Evolutionary conservation across 306 rosid genomes (phyloP), one percentile per base, ranked within the genome.

Genomic region (Carpinus fangiana): DNA sequence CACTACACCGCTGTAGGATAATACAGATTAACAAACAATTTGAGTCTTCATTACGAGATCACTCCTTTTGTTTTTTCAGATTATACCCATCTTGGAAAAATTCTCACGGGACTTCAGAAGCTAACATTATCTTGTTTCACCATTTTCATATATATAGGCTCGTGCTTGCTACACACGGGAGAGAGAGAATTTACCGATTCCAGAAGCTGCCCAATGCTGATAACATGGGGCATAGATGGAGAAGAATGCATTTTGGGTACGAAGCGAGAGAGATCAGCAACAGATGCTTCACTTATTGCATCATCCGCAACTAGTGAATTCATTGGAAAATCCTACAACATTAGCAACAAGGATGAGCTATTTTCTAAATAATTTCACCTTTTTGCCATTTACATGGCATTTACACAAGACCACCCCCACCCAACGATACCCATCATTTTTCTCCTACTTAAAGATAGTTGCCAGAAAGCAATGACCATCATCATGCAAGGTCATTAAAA

Each of bases 201-300:
- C 79, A 96, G 75, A 79, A 96, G 98, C 83, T 91, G 98, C 73
- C 99, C 96, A 21, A 96, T 88, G 87, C 98, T 88, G 84, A 96
- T 90, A 73, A 95, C 88, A 64, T 77, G 90, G 45, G 97, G 77
- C 23, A 76, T 52, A 5, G 90, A 84, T 72, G 98, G 88, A 64
- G 97, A 82, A 28, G 87, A 56, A 14, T 90, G 90, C 74, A 86
- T 79, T 86, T 81, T 91, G 18, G 98, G 93, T 78, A 90, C 84
- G 82, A 93, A 91, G 53, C 89, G 85, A 76, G 94, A 80, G 67
- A 91, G 74, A 76, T 90, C 94, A 36, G 89, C 87, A 55, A 93
- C 96, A 50, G 99, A 91, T 79, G 88, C 91, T 87, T 96, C 99
- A 78, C 98, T 93, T 66, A 76, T 83, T 11, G 84, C 83, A 77